Base-by-base conservation (phyloP, 495 filamentous ascomycete genomes). In the Lepraria neglecta region DNA sequence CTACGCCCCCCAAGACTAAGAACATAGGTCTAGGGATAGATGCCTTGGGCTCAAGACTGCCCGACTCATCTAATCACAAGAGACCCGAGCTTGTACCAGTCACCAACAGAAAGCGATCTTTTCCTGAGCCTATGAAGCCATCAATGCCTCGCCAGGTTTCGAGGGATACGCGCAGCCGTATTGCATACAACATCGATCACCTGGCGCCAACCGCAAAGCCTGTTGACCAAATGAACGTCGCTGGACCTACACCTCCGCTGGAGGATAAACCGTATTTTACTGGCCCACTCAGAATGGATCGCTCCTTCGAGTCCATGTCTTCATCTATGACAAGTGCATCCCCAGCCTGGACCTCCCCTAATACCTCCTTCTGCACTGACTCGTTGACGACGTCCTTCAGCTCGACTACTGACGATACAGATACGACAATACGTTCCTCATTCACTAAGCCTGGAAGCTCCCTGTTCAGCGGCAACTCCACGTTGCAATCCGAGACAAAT, bases 311-410 rank as follows among this genome's bases (percentile, higher is more conserved):
- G 17, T 65, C 67, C 0, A n/a, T 55, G 12, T 47, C 59, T 6
- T 64, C 63, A 0, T 67, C 65, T 0, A 42, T 52, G 6, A 67
- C 60, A 27, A 65, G 38, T 27, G 19, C 19, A 1, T 60, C 65
- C 10, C 52, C 63, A 1, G 40, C 62, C 15, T 44, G 60, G 51
- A 67, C 65, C 11, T 64, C 67, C 6, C 65, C 67, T 10, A 64
- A 59, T 43, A 65, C 65, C 0, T 69, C 67, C 4, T 69, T 69
- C 43, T 40, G 48, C 10, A 38, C 46, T 7, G 33, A 45, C 4
- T 65, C 65, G 9, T 15, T 50, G 31, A 50, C 45, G 12, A 64
- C 65, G 1, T 69, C 67, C 6, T 64, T 69, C 33, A 56, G 55
- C 24, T 38, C 52, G 11, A 51, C 56, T n/a, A 44, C 28, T 3